Percentiles rank a stretch among this genome's conserved stretches.
Evolutionary conservation across 2,329 filamentous ascomycete species (phyloP).

Genomic region (Pseudocercospora fijiensis): DNA sequence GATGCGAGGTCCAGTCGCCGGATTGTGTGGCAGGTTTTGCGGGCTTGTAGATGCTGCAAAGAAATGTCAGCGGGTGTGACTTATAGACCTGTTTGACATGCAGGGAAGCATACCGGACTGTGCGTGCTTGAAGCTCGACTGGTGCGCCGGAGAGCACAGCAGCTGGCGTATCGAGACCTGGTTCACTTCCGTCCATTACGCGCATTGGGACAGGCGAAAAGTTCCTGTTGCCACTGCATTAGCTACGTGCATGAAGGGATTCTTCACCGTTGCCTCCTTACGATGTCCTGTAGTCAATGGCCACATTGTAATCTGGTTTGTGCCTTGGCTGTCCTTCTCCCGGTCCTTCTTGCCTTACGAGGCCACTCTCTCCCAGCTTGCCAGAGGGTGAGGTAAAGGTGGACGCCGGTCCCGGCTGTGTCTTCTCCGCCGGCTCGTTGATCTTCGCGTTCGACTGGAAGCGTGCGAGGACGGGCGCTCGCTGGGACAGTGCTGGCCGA

Average conservation of each 20-base stretch:
- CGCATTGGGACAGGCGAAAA: conserved; percentile 89
- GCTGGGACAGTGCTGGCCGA: conserved; percentile 29
- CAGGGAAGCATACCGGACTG: conserved; percentile 69
- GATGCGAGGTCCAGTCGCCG: conserved; percentile 76
- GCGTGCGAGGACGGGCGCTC: conserved; percentile 27
- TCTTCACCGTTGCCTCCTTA: conserved; percentile 48
- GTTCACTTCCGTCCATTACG: conserved; percentile 88
- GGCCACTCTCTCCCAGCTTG: conserved; percentile 34
- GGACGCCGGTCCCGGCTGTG: conserved; percentile 15
- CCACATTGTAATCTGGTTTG: conserved; percentile 76
- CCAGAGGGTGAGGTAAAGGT: conserved; percentile 19
- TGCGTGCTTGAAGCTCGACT: conserved; percentile 87
- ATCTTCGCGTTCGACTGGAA: conserved; percentile 20
- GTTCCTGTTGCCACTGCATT: conserved; percentile 55
- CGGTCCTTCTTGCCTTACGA: conserved; percentile 54
- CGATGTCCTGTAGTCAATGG: conserved; percentile 88
- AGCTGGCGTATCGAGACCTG: conserved; percentile 70
- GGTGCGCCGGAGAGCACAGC: conserved; percentile 89
- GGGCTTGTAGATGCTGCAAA: conserved; percentile 79
- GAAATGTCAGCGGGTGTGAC: not conserved
- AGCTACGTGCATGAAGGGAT: conserved; percentile 21
- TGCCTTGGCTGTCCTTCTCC: conserved; percentile 59
- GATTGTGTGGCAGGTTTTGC: conserved; percentile 96
- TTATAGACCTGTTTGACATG: not conserved
- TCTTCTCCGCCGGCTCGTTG: conserved; percentile 20